These are phyloP conservation scores for Amanita rubescens DNA, from an alignment of 768 basidiomycete species.

Conservation along the genomic window DNA sequence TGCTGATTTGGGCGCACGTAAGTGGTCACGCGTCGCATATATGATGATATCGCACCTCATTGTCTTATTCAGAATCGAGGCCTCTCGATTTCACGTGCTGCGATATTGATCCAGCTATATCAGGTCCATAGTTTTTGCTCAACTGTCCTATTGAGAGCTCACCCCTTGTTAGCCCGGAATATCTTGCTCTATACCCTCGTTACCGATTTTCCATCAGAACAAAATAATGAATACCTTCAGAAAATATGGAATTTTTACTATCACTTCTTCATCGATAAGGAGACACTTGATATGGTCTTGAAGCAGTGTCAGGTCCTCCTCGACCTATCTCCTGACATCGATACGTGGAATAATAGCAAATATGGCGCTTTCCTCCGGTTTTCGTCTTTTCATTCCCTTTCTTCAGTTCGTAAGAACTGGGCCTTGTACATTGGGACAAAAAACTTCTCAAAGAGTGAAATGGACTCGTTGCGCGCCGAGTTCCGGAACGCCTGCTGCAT, in stretches of 20 bases:
- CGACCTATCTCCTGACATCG: conserved; percentile 22
- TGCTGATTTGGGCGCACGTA: conserved; percentile 16
- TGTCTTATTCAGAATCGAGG: neutral
- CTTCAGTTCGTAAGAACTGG: conserved; percentile 35
- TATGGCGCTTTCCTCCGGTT: conserved; percentile 38
- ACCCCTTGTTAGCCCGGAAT: conserved; percentile 34
- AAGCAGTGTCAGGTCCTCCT: conserved; percentile 33
- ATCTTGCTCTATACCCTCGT: conserved; percentile 38
- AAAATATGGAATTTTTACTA: conserved; percentile 41
- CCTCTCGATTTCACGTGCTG: conserved; percentile 2
- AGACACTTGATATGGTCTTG: conserved; percentile 23
- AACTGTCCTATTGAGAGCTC: neutral
- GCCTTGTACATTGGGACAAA: conserved; percentile 23
- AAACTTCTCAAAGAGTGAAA: conserved; percentile 16
- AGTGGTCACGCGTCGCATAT: neutral
- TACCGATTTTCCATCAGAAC: conserved; percentile 16
- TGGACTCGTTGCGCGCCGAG: conserved; percentile 13
- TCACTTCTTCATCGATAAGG: conserved; percentile 37
- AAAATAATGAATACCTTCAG: neutral
- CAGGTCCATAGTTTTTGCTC: neutral
- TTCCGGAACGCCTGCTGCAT: conserved; percentile 17
- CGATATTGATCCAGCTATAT: neutral
- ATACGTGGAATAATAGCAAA: conserved; percentile 31
- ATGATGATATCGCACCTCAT: neutral
- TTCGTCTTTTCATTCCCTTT: conserved; percentile 30